Evolutionary conservation across 2,329 filamentous ascomycete species (phyloP), one percentile per base, ranked within the genome.

Genomic region (Colletotrichum karsti): DNA sequence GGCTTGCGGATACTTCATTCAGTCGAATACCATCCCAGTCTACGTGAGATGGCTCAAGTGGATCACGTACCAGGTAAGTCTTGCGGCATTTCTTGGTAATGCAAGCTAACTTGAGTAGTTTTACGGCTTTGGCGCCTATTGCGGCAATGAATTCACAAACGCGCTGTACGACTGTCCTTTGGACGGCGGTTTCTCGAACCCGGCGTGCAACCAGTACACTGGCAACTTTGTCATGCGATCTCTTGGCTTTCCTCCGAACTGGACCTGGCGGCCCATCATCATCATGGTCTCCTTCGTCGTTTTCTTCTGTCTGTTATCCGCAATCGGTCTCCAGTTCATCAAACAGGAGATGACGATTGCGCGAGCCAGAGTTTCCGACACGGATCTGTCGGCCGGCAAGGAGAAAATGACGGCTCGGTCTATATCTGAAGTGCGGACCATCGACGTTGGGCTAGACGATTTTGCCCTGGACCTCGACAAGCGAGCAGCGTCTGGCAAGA

Each of bases 41-140:
- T 95, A 94, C 72, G 88, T 93, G n/a, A 85, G 92, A 62, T 95
- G 92, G 92, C 81, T 92, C 2, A 94, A 93, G 74, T 92, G 89
- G 82, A 84, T 85, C 24, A 86, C 88, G 1, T 91, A 90, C 70
- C 84, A 86, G 22, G 85, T 86, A 77, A 75, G 82, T 74, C 4
- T 10, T 24, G 2, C 13, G 13, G 2, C 3, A 33, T 22, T 24
- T 2, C 4, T 12, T 75, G 33, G 73, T 4, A 74, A 5, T 79
- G 79, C 51, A 76, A 22, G 57, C 72, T 79, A 50, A 78, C 15
- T 59, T n/a, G 2, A 9, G 4, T 26, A 89, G 85, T 92, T 89
- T 74, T 94, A 94, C 73, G 87, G 86, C 0, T 93, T 94, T 73
- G 90, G 91, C 0, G 91, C 91, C 2, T 84, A 94, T 7, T 88